Evolutionary conservation across 2,329 filamentous ascomycete genomes (phyloP).

Genomic region (Sclerotinia minor): DNA sequence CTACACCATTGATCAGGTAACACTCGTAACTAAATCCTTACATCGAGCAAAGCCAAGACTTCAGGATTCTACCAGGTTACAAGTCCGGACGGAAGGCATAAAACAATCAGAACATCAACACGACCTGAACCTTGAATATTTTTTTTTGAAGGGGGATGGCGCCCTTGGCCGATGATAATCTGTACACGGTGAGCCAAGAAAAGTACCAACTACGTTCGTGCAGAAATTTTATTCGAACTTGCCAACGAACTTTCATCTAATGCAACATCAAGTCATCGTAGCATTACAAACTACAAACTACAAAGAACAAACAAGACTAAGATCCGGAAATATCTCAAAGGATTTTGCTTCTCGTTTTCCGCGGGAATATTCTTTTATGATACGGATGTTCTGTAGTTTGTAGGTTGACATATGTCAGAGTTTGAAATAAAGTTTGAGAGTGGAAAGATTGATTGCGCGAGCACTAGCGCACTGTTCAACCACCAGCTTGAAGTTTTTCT

Average conservation of each 20-base stretch:
- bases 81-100: background rate
- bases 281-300: constrained; percentile 1
- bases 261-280: background rate
- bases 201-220: background rate
- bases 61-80: background rate
- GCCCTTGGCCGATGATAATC: background rate
- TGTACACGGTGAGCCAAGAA: constrained; percentile 4
- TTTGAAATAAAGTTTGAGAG: constrained; percentile 7
- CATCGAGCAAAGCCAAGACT: background rate
- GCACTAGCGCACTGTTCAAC: constrained; percentile 15
- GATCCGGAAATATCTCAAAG: background rate
- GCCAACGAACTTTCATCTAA: background rate
- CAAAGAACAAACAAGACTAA: background rate
- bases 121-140: background rate
- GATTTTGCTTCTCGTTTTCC: background rate
- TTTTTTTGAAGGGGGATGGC: background rate
- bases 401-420: background rate
- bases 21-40: background rate
- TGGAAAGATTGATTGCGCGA: constrained; percentile 4
- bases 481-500: background rate
- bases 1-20: background rate
- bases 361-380: background rate
- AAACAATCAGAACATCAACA: background rate
- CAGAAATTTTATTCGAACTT: constrained; percentile 7
- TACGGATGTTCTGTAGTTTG: background rate